Base-by-base conservation (phyloP, 768 basidiomycete genomes). In the Podaxis sp. region DNA sequence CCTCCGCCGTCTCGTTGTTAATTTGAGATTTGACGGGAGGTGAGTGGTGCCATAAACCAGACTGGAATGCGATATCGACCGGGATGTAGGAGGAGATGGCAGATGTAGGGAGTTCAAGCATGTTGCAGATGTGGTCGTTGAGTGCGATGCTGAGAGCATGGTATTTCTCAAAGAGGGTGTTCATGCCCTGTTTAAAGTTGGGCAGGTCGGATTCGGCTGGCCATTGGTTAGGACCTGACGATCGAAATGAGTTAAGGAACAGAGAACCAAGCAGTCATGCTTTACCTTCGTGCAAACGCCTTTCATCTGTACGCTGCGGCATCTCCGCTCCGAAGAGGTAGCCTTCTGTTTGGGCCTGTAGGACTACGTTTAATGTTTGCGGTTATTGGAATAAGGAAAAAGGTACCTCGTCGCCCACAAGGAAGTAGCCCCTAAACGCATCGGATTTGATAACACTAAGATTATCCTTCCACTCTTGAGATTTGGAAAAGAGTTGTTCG, bases 151-250 rank as follows among this genome's bases (percentile, higher is more conserved):
- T 59, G n/a, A 59, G 48, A 17, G 26, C 19, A 4, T 49, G 46
- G 46, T 33, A 59, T 48, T 59, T 49, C 19, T 59, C 30, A 30
- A 59, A 49, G 30, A 48, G 44, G 19, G n/a, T 24, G 24, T 59
- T 11, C n/a, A 59, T 59, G 17, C 33, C 33, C 30, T 48, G 17
- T 26, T 51, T 36, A n/a, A 59, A 59, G 44, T 49, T 28, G 12
- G 57, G 57, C 4, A 59, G 30, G 13, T 59, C 57, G n/a, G 57
- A 15, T 49, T 49, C 57, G 7, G 30, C 30, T 33, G 57, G 57
- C 57, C 57, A 59, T 30, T 59, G 57, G 46, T 59, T 59, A 11
- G 57, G 57, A 30, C 57, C 57, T 59, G 6, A 38, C 6, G 19
- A 22, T 8, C 38, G 22, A 28, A 13, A 24, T 42, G 17, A 42